Evolutionary conservation across 2,329 filamentous ascomycete genomes (phyloP), one percentile per base, ranked within the genome.

Genomic region (Aspergillus transmontanensis): DNA sequence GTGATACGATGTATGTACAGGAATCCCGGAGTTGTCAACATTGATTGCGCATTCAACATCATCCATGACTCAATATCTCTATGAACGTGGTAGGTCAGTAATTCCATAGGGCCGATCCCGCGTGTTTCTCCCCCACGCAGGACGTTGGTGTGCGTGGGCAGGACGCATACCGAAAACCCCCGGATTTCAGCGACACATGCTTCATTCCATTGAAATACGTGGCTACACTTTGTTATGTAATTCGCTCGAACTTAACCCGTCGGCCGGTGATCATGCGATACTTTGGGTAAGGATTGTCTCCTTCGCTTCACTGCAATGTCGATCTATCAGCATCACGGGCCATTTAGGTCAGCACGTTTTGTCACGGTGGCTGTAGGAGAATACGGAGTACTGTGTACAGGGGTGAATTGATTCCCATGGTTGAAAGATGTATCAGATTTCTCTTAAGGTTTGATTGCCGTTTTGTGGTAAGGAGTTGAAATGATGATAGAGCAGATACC

Each of bases 131-230:
- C 55, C 48, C 28, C 58, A 28, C 34, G 34, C 23, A 48, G 45
- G 16, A 26, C 12, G 21, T 48, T 26, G 5, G 53, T 63, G 55
- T 57, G 63, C 50, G 57, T 58, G 57, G 41, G 45, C 60, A 61
- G 54, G 30, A 60, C 32, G 60, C 65, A 66, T 67, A 64, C 64
- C 64, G 58, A 64, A 61, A 60, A 48, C 45, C 63, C 64, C 65
- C 63, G 39, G 65, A 65, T 53, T 59, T 54, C 55, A 60, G 36
- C 48, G 54, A 57, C 51, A 57, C 58, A 54, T 58, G 48, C 43
- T 45, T 36, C 34, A 26, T 43, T 36, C 43, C 14, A 26, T 45
- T 30, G 5, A 48, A 48, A 21, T 58, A 32, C 39, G 30, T 58
- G 57, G 43, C 41, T 46, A 53, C 45, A 41, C 12, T 26, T 46